Base-by-base conservation (phyloP, 176 grass and related monocot species). In the Lolium multiflorum region DNA sequence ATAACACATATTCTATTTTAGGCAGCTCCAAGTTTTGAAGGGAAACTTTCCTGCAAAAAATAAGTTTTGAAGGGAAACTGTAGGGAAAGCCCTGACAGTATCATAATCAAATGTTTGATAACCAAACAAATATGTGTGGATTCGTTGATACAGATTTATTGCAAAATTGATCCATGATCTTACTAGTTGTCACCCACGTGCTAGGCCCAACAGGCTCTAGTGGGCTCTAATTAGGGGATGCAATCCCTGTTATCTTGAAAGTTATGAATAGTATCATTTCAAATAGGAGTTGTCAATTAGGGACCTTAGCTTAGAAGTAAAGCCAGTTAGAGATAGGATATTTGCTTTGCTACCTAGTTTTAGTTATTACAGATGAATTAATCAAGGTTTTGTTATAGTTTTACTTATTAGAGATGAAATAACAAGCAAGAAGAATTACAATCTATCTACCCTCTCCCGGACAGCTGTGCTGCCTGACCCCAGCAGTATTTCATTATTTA, bases 71-170 rank as follows among this genome's bases (percentile, higher is more conserved):
- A 82, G 8, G n/a, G 43, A 49, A 48, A 73, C 43, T 73, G 11
- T 73, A 73, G 43, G 21, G 10, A 4, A 46, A 39, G 68, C 10
- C 67, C 9, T 31, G 68, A 13, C 20, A 22, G 2, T 75, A 75
- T 43, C 66, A 50, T 14, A 54, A 48, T 4, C 2, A 52, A 76
- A 75, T 52, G 20, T 77, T 76, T 39, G 26, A 84, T 39, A 84
- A 50, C 46, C 50, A 70, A 82, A 65, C 57, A 51, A 15, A 84
- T 61, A 64, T 51, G 39, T 49, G 43, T n/a, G 43, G 8, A 65
- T 64, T n/a, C 57, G 16, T 84, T 75, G 72, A 52, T 75, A 24
- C 22, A 52, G 63, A 66, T 22, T 26, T 83, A n/a, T 43, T 71
- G 31, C 38, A 48, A 82, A 64, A 9, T 71, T 43, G 47, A 54